phyloP scores from a whole-genome alignment of 1,284 basidiomycete genomes.

The Grifola frondosa region DNA sequence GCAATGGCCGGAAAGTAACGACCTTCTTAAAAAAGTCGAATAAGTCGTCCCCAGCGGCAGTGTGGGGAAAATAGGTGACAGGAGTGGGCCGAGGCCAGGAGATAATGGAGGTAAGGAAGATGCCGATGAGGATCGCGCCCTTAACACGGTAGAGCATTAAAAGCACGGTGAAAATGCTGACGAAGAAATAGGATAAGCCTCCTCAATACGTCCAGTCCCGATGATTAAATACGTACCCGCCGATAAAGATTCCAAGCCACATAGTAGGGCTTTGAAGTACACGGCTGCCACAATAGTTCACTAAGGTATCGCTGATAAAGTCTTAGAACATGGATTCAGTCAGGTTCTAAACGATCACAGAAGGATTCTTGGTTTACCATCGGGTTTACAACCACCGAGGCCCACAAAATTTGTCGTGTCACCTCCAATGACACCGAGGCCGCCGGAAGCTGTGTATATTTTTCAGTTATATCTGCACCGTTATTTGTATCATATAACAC shows the following conservation, averaged over 20 bases:
- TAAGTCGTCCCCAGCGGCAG: slow-evolving; percentile 60
- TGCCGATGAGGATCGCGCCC: slow-evolving; percentile 82
- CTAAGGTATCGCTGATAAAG: slow-evolving; percentile 39
- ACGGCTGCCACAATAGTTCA: slow-evolving; percentile 64
- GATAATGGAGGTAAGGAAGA: slow-evolving; percentile 83
- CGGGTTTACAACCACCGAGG: slow-evolving; percentile 73
- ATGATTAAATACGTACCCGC: slow-evolving; percentile 54
- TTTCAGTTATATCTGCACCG: slow-evolving; percentile 1
- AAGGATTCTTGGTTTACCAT: slow-evolving; percentile 36
- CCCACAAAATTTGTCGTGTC: slow-evolving; percentile 71
- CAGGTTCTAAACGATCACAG: not conserved
- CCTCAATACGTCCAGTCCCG: not conserved
- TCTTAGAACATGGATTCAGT: slow-evolving; percentile 24
- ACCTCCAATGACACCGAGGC: slow-evolving; percentile 79
- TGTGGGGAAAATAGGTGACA: slow-evolving; percentile 85
- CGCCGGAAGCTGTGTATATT: slow-evolving; percentile 48
- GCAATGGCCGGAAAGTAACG: slow-evolving; percentile 71
- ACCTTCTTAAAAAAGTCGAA: slow-evolving; percentile 90
- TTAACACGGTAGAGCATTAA: slow-evolving; percentile 86
- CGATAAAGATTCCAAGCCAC: slow-evolving; percentile 89
- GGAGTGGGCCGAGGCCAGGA: slow-evolving; percentile 83
- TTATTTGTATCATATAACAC: slow-evolving; percentile 19
- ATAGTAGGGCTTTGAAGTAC: slow-evolving; percentile 76
- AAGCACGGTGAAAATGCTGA: slow-evolving; percentile 71
- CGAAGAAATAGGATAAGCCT: not conserved